A percentile compares a stretch with the other conserved stretches of the same genome.
Conservation (phyloP, 2,329 filamentous ascomycete species). For the Exophiala mesophila region DNA sequence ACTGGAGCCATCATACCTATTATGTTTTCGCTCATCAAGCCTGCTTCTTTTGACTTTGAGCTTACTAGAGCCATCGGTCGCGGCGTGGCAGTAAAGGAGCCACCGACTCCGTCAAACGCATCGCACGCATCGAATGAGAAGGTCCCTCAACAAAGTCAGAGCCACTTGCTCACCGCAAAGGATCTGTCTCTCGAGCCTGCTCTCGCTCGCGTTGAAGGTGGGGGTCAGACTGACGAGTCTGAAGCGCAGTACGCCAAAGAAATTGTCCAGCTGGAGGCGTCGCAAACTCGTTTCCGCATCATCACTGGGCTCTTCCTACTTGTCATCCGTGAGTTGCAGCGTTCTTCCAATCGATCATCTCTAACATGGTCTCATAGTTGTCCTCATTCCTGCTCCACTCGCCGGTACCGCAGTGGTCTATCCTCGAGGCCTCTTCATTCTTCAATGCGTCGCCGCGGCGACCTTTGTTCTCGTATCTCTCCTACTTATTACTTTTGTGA, state of each 20-base stretch:
- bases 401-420: constrained; percentile 10
- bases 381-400: constrained; percentile 13
- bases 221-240: constrained; percentile 5
- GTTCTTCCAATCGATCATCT: too few relatives aligned
- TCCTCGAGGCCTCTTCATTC: constrained; percentile 9
- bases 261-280: constrained; percentile 11
- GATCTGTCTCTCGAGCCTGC: constrained; percentile 3
- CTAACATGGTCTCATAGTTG: constrained; percentile 3
- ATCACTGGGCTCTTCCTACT: constrained; percentile 10
- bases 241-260: constrained; percentile 8
- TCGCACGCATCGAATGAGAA: not conserved
- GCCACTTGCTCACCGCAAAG: not conserved
- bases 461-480: constrained; percentile 9
- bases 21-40: constrained; percentile 9
- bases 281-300: constrained; percentile 12
- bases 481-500: constrained; percentile 7
- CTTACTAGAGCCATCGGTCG: constrained; percentile 11
- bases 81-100: not conserved
- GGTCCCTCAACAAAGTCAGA: constrained; percentile 1
- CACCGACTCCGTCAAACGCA: not conserved
- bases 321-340: constrained; percentile 8
- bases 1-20: constrained; percentile 10
- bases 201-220: constrained; percentile 7
- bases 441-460: constrained; percentile 10
- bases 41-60: constrained; percentile 12